Percentiles rank a stretch among this genome's conserved stretches.
phyloP scores from a whole-genome alignment of 2,329 filamentous ascomycete genomes.

The Fusarium tricinctum region DNA sequence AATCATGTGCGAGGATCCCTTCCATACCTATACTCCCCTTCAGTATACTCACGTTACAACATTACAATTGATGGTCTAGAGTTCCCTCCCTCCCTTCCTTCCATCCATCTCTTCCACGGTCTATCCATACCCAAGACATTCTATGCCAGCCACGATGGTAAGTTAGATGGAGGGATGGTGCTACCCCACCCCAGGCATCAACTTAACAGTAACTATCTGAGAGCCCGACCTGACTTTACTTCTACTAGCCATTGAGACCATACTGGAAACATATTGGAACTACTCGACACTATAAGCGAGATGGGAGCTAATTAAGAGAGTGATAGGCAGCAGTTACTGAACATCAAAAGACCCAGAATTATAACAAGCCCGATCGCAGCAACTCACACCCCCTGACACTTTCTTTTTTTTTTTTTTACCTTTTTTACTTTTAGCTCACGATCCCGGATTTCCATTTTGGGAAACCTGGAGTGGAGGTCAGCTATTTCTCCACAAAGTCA shows the following conservation, averaged over 20 bases:
- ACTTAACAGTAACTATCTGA: conserved; percentile 10
- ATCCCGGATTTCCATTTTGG: conserved; percentile 39
- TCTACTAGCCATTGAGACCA: conserved; percentile 6
- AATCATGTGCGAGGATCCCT: too few species aligned
- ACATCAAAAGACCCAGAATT: neutral
- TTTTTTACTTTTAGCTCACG: neutral
- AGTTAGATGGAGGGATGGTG: conserved; percentile 7
- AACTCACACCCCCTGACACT: conserved; percentile 20
- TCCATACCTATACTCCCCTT: too few species aligned
- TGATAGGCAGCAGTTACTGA: conserved; percentile 26
- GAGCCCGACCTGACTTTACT: conserved; percentile 2
- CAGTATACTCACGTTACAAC: too few species aligned
- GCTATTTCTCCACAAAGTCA: conserved; percentile 32
- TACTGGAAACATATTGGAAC: conserved; percentile 4
- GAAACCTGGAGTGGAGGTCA: conserved; percentile 21
- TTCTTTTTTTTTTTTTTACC: neutral
- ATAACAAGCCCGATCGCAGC: conserved; percentile 15
- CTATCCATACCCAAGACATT: too few species aligned
- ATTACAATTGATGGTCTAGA: too few species aligned
- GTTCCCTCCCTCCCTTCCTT: too few species aligned
- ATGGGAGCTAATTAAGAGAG: conserved; percentile 2
- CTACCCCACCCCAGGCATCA: conserved; percentile 39
- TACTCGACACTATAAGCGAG: conserved; percentile 2
- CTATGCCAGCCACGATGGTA: neutral
- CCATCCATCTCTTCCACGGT: too few species aligned